Evolutionary conservation across 2,329 filamentous ascomycete species (phyloP), one percentile per base, ranked within the genome.

Genomic region (Endothia cerciana): DNA sequence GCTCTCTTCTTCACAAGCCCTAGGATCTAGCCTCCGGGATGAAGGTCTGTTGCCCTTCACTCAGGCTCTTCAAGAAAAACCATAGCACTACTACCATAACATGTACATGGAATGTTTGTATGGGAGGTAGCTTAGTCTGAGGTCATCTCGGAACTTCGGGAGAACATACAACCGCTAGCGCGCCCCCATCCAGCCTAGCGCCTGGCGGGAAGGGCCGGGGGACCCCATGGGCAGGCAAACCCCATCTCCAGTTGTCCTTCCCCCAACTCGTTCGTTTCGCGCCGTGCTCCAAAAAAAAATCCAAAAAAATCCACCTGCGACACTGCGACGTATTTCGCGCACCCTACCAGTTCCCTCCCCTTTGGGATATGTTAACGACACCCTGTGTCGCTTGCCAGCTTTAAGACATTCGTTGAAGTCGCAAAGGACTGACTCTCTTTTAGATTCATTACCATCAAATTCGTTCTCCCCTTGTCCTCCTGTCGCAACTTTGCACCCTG

Each of bases 141-240:
- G 40, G 58, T 47, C 60, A 62, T 17, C 28, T 38, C 57, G 57
- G 40, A 60, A 40, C 2, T 13, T 45, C 57, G 57, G 57, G n/a
- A 45, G 38, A 60, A 60, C 28, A 30, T 30, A 45, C 19, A 19
- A 15, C 57, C 57, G 40, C 41, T 11, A 17, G 19, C 36, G 3
- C 8, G 28, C 10, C 22, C 36, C 17, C 8, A 41, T 22, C 15
- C 40, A 13, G 33, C 13, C 15, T 45, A 60, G 57, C 11, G 33
- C 7, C 36, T 38, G 25, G n/a, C 55, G 55, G 55, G 55, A 41
- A 19, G n/a, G 10, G 36, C 36, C 33, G 22, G 22, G n/a, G 7
- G 11, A 19, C 55, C 55, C 36, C 55, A 58, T 58, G 55, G 55
- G 55, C 55, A 58, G 55, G 55, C 36, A 38, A 25, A 28, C n/a